A percentile compares a stretch with the other conserved stretches of the same genome.
Conservation (phyloP, 2,329 filamentous ascomycete genomes). For the Sporothrix variecibatus region DNA sequence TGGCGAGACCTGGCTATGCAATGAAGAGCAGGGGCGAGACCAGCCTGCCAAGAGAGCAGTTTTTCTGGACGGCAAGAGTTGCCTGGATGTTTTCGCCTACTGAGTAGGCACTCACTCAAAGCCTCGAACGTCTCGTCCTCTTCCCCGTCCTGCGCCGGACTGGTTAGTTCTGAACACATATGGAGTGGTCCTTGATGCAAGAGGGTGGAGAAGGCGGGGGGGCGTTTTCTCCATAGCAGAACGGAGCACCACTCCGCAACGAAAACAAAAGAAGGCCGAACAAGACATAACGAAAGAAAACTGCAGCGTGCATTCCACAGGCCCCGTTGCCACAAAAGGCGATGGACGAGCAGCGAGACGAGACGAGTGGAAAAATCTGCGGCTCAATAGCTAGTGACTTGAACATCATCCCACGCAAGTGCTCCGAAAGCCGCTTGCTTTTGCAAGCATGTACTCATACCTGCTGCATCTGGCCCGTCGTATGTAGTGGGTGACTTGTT, state of each 20-base stretch:
- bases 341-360: not conserved
- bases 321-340: not conserved
- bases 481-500: not conserved
- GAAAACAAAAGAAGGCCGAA: not conserved
- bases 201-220: slow-evolving; percentile 25
- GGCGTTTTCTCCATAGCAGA: slow-evolving; percentile 13
- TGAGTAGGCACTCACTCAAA: not conserved
- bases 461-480: not conserved
- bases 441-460: not conserved
- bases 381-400: not conserved
- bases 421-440: slow-evolving; percentile 10
- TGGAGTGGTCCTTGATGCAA: slow-evolving; percentile 10
- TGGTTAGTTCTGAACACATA: not conserved
- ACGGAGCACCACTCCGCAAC: slow-evolving; percentile 13
- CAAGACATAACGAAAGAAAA: not conserved
- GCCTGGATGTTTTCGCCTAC: not conserved
- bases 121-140: not conserved
- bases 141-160: not conserved
- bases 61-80: not conserved
- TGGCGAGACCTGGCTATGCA: not conserved
- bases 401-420: slow-evolving; percentile 9
- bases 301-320: not conserved
- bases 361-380: not conserved
- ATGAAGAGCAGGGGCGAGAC: not conserved
- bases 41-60: not conserved